Evolutionary conservation across 148 eudicot species (phyloP).

Genomic region (Fagopyrum esculentum): DNA sequence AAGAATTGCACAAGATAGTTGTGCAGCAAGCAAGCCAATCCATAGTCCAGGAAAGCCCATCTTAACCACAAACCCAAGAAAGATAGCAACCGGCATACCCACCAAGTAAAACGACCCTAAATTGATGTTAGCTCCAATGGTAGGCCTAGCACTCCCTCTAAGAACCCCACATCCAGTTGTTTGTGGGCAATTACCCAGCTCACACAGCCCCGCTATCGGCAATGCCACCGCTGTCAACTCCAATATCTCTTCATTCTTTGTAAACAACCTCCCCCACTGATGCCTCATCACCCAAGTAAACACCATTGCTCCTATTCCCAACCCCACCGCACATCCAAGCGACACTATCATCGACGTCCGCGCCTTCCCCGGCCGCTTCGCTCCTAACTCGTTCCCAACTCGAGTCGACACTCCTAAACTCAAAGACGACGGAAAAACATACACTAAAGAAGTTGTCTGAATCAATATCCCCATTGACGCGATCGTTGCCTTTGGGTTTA

Average conservation of each 20-base stretch:
- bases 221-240: conserved; percentile 38
- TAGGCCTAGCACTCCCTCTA: conserved; percentile 56
- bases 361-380: conserved; percentile 39
- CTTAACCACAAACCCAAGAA: conserved; percentile 37
- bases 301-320: conserved; percentile 37
- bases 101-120: conserved; percentile 51
- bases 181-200: conserved; percentile 62
- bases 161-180: conserved; percentile 61
- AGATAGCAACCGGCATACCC: conserved; percentile 51
- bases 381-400: conserved; percentile 55
- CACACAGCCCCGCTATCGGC: conserved; percentile 51
- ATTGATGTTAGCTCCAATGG: conserved; percentile 51
- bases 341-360: conserved; percentile 44
- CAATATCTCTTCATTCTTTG: conserved; percentile 29
- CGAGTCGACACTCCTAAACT: conserved; percentile 58
- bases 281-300: conserved; percentile 38
- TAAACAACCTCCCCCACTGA: conserved; percentile 47
- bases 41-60: conserved; percentile 56
- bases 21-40: conserved; percentile 59
- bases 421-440: conserved; percentile 48
- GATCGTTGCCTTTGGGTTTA: conserved; percentile 44
- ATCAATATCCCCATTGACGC: conserved; percentile 65
- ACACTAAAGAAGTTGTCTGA: conserved; percentile 51
- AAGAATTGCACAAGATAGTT: conserved; percentile 49
- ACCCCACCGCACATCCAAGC: conserved; percentile 27